phyloP scores from a whole-genome alignment of 169 alveolate species.

The Plasmodium coatneyi region DNA sequence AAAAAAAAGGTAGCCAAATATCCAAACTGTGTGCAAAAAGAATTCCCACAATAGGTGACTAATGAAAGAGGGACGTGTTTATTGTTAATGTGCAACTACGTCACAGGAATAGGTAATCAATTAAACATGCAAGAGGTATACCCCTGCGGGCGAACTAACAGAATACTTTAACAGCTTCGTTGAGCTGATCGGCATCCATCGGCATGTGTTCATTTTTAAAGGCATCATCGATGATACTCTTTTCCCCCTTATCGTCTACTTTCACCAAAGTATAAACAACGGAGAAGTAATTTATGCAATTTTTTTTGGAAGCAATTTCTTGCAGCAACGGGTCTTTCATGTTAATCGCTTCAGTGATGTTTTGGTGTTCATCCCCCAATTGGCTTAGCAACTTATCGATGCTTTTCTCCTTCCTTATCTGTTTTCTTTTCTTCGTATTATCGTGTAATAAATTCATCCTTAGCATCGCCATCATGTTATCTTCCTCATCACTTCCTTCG shows the following conservation, averaged over 20 bases:
- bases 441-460: neutral
- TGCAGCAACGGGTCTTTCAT: neutral
- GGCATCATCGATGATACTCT: neutral
- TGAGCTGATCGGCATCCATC: neutral
- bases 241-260: neutral
- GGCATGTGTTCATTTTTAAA: neutral
- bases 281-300: neutral
- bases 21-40: neutral
- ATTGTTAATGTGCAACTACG: neutral
- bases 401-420: too few species aligned
- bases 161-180: neutral
- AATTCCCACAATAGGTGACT: neutral
- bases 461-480: neutral
- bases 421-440: neutral
- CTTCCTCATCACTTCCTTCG: neutral
- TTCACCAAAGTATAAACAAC: conserved; percentile 2
- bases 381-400: neutral
- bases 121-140: neutral
- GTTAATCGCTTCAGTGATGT: neutral
- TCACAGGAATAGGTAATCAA: neutral
- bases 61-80: neutral
- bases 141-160: neutral
- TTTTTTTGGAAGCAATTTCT: neutral
- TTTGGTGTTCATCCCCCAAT: neutral
- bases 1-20: neutral